phyloP scores from a whole-genome alignment of 2,329 filamentous ascomycete genomes.

The Zymoseptoria passerinii region DNA sequence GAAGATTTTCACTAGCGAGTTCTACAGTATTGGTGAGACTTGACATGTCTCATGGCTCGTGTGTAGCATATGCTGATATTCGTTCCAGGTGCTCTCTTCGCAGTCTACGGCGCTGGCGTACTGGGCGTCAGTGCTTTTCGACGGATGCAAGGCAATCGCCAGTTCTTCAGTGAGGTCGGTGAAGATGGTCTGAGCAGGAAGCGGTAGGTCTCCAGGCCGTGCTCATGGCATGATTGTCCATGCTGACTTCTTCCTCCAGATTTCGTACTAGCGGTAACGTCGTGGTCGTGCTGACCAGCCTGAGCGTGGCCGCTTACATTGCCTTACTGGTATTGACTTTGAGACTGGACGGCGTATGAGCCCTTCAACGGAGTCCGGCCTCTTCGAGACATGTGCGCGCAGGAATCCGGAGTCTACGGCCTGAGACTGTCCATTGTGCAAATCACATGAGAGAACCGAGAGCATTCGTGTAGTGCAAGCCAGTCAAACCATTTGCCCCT shows the following conservation, averaged over 20 bases:
- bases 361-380: background rate
- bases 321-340: constrained; percentile 53
- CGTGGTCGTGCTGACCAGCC: constrained; percentile 52
- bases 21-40: constrained; percentile 72
- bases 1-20: constrained; percentile 93
- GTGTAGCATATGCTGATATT: background rate
- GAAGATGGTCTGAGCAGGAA: constrained; percentile 53
- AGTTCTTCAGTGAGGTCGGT: constrained; percentile 69
- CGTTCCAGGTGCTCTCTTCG: constrained; percentile 62
- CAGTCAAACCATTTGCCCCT: background rate
- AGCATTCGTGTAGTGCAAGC: background rate
- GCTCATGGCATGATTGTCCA: background rate
- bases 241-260: constrained; percentile 26
- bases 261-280: constrained; percentile 61
- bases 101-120: constrained; percentile 79
- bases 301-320: constrained; percentile 55
- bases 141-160: constrained; percentile 81
- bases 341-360: constrained; percentile 30
- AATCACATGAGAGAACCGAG: background rate
- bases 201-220: constrained; percentile 15
- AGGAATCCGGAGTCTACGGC: too few species aligned
- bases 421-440: background rate
- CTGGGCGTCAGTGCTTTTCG: constrained; percentile 76
- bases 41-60: background rate
- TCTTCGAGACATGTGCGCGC: background rate